Percentiles rank a stretch among this genome's conserved stretches.
These are phyloP conservation scores for Conticribra weissflogii DNA, from an alignment of 108 stramenopile genomes.

Conservation along the genomic window DNA sequence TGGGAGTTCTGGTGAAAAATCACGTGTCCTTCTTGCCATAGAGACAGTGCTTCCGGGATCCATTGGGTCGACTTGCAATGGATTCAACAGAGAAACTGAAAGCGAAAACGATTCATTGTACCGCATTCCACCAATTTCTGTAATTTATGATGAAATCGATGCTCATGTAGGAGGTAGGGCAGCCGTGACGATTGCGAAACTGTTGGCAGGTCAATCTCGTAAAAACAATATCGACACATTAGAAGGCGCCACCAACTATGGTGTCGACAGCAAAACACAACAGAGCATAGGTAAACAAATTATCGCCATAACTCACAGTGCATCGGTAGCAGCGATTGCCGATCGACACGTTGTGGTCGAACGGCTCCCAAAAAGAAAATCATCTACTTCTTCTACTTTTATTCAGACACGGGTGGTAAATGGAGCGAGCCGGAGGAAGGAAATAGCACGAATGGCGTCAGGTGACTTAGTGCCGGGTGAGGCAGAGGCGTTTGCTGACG, in stretches of 20 bases:
- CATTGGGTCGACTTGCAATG: constrained; percentile 57
- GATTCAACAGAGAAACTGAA: constrained; percentile 7
- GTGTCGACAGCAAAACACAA: too few species aligned
- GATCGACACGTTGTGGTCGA: constrained; percentile 77
- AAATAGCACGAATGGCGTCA: constrained; percentile 81
- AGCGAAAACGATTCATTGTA: neutral
- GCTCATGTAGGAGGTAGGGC: constrained; percentile 88
- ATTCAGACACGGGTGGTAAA: constrained; percentile 50
- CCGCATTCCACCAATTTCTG: constrained; percentile 56
- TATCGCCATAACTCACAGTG: constrained; percentile 82
- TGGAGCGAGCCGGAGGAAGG: constrained; percentile 60
- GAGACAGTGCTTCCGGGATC: constrained; percentile 81
- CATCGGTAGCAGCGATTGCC: constrained; percentile 79
- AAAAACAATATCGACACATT: too few species aligned
- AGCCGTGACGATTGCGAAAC: constrained; percentile 75
- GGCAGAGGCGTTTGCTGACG: constrained; percentile 79
- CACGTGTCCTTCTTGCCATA: constrained; percentile 77
- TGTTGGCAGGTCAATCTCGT: constrained; percentile 69
- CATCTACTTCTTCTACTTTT: constrained; percentile 6
- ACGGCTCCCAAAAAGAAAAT: constrained; percentile 21
- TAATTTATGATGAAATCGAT: constrained; percentile 89
- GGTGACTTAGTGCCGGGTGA: constrained; percentile 78
- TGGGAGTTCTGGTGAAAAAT: constrained; percentile 82
- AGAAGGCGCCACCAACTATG: too few species aligned
- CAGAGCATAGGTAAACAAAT: constrained; percentile 54